These are phyloP conservation scores for Aulographum hederae DNA, from an alignment of 2,329 filamentous ascomycete species.

Conservation along the genomic window DNA sequence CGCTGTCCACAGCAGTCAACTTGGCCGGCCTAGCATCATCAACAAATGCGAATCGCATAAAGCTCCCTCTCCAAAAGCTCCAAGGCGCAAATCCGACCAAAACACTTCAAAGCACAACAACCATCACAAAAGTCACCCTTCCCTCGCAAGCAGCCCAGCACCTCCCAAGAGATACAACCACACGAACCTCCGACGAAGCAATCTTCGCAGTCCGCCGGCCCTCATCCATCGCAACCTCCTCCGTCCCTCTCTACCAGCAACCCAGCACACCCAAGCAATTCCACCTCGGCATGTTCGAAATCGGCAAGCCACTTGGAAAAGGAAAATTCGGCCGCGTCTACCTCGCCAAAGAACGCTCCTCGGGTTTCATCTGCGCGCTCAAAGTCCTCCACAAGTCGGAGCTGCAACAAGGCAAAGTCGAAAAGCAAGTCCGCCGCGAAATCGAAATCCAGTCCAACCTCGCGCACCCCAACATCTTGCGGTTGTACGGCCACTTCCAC, in stretches of 20 bases:
- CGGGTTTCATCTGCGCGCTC: constrained; percentile 68
- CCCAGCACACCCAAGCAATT: constrained; percentile 35
- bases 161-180: constrained; percentile 16
- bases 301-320: constrained; percentile 69
- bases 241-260: constrained; percentile 13
- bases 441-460: constrained; percentile 83
- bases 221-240: constrained; percentile 18
- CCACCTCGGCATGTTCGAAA: constrained; percentile 89
- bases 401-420: constrained; percentile 60
- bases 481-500: constrained; percentile 76
- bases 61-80: constrained; percentile 60
- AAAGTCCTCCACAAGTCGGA: constrained; percentile 79
- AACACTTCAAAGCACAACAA: no score
- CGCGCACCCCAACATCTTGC: constrained; percentile 68
- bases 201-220: constrained; percentile 13
- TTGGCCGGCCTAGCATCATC: constrained; percentile 25
- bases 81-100: constrained; percentile 51
- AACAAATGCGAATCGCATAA: constrained; percentile 41
- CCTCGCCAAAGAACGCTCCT: constrained; percentile 60
- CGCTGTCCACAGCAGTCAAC: constrained; percentile 26
- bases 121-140: constrained; percentile 46
- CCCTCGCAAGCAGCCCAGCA: constrained; percentile 46
- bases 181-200: constrained; percentile 18
- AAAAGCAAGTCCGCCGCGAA: constrained; percentile 74
- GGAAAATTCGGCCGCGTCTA: constrained; percentile 81